Conservation (phyloP, 1,284 basidiomycete genomes). For the Moesziomyces sp. region DNA sequence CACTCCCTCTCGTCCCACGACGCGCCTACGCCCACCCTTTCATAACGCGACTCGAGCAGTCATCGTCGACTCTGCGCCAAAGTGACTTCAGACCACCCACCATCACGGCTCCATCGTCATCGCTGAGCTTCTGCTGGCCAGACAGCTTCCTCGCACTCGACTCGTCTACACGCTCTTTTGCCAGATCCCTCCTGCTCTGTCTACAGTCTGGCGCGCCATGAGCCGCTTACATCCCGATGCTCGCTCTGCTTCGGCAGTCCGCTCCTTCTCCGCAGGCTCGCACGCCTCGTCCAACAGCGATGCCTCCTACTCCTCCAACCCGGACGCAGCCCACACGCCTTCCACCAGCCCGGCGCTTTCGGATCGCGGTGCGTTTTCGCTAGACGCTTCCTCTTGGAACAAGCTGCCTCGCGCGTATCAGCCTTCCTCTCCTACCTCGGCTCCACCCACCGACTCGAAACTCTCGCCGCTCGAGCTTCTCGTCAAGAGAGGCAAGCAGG, state of each 20-base stretch:
- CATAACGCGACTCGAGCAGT: no score
- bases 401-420: conserved; percentile 13
- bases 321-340: conserved; percentile 16
- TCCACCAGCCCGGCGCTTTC: conserved; percentile 42
- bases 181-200: neutral
- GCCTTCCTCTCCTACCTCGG: conserved; percentile 3
- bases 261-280: conserved; percentile 36
- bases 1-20: no score
- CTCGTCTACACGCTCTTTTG: neutral
- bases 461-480: conserved; percentile 47
- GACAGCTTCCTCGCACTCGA: neutral
- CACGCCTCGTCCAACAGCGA: conserved; percentile 34
- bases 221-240: neutral
- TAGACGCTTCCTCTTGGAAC: conserved; percentile 12
- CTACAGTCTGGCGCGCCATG: neutral
- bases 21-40: no score
- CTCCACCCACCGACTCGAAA: conserved; percentile 3
- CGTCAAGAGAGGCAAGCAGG: conserved; percentile 44
- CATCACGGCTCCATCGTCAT: neutral
- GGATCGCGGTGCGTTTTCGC: conserved; percentile 14
- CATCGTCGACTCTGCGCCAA: neutral
- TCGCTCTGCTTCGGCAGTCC: conserved; percentile 6
- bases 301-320: conserved; percentile 11
- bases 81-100: no score
- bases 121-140: neutral